phyloP scores from a whole-genome alignment of 441 rosid species.

The Mallotus repandus region DNA sequence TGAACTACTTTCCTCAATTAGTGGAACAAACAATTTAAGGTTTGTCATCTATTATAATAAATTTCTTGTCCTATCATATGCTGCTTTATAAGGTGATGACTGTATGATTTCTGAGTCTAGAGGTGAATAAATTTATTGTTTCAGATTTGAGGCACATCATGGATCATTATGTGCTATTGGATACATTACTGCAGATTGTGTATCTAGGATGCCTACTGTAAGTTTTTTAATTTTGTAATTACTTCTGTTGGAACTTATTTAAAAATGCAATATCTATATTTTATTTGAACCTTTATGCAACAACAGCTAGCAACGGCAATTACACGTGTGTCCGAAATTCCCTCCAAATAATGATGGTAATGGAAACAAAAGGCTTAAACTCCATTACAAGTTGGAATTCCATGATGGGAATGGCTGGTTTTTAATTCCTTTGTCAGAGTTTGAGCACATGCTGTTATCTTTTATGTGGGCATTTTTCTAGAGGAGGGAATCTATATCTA shows the following conservation, averaged over 20 bases:
- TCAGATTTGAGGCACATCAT: conserved; percentile 84
- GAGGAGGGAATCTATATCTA: neutral
- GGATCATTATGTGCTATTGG: conserved; percentile 84
- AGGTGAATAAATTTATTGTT: conserved; percentile 20
- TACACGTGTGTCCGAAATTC: neutral
- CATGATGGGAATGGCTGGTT: neutral
- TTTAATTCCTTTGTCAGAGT: neutral
- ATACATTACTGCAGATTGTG: conserved; percentile 73
- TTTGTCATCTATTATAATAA: conserved; percentile 23
- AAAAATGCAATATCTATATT: neutral
- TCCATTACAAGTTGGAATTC: neutral
- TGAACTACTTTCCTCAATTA: conserved; percentile 59
- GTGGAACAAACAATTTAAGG: conserved; percentile 62
- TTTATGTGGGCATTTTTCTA: neutral
- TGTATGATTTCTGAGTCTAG: conserved; percentile 19
- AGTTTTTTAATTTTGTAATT: conserved; percentile 33
- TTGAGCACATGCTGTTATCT: neutral
- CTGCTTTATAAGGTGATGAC: neutral
- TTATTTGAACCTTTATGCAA: neutral
- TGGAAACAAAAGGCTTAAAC: neutral
- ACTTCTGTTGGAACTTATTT: neutral
- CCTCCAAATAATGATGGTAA: neutral
- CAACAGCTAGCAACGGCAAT: neutral
- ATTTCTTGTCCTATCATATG: neutral
- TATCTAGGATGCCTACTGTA: conserved; percentile 58